Base-by-base conservation (phyloP, 768 basidiomycete genomes). In the Tephrocybe sp. region DNA sequence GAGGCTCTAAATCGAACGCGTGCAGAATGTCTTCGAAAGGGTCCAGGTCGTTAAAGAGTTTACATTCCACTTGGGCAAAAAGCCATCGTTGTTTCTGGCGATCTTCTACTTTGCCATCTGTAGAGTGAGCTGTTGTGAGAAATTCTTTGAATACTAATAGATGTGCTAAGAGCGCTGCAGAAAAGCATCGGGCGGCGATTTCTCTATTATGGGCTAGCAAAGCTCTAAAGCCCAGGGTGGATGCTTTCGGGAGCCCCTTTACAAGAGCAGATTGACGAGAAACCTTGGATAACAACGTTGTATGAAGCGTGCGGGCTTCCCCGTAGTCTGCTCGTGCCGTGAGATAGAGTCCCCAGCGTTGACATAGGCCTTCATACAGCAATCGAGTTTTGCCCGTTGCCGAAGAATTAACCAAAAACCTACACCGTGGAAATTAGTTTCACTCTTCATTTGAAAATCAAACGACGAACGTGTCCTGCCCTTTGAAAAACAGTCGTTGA, bases 341-440 rank as follows among this genome's bases (percentile, higher is more conserved):
- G 2, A 49, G 22, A 13, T 49, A 49, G 4, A 49, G 10, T n/a
- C 48, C 48, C 48, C 48, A 49, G 10, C 33, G 8, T 16, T 49
- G 48, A 22, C 23, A 49, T 14, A 49, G 48, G 3, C 48, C 48
- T 20, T 49, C 48, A 33, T 34, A 49, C 19, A 49, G 19, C 13
- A 49, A 10, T 14, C 48, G 48, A 13, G 48, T 49, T 16, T 49
- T 49, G 4, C 48, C 48, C 9, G 48, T 42, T 2, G 48, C 48
- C 16, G 48, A 42, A 9, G 48, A 39, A 10, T 49, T 49, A 5
- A 49, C 48, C 6, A 49, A 13, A 35, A 49, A 42, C 2, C 48
- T 49, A n/a, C 2, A 2, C 7, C 2, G 11, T 19, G 12, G 10
- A 2, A 13, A 9, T 45, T 14, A 32, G 31, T 11, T 2, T 8